A percentile compares a stretch with the other conserved stretches of the same genome.
Evolutionary conservation across 1,139 yeast genomes (phyloP).

Genomic region (Candida mesenterica): DNA sequence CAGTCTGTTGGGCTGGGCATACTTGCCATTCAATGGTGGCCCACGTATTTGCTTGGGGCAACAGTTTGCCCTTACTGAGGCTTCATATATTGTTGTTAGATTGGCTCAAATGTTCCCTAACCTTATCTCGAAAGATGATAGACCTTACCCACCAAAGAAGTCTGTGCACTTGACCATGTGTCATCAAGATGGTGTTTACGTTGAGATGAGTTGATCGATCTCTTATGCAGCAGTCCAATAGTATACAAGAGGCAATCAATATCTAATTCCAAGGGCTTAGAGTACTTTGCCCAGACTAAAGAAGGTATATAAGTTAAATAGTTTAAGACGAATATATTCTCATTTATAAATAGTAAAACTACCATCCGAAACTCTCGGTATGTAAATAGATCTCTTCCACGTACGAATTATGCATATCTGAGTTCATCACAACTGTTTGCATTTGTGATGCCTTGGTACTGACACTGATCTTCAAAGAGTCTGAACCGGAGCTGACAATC

Average conservation of each 20-base stretch:
- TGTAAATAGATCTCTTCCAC: constrained; percentile 55
- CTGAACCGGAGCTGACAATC: constrained; percentile 53
- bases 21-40: constrained; percentile 46
- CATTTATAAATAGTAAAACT: too few relatives aligned
- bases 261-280: too few relatives aligned
- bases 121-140: constrained; percentile 23
- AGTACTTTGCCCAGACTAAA: too few relatives aligned
- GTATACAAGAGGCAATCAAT: too few relatives aligned
- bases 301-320: too few relatives aligned
- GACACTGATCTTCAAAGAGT: constrained; percentile 40
- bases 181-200: constrained; percentile 27
- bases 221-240: too few relatives aligned
- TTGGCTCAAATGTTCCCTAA: constrained; percentile 33
- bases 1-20: constrained; percentile 42
- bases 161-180: constrained; percentile 37
- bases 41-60: constrained; percentile 47
- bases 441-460: constrained; percentile 42
- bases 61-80: constrained; percentile 47
- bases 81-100: constrained; percentile 33
- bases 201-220: constrained; percentile 9
- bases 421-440: constrained; percentile 33
- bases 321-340: too few relatives aligned
- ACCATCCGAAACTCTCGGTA: constrained; percentile 63
- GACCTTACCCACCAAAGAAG: constrained; percentile 33
- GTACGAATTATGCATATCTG: constrained; percentile 21